Evolutionary conservation across 352 stramenopile genomes (phyloP).

Genomic region (Stephanocyclus meneghinianus): DNA sequence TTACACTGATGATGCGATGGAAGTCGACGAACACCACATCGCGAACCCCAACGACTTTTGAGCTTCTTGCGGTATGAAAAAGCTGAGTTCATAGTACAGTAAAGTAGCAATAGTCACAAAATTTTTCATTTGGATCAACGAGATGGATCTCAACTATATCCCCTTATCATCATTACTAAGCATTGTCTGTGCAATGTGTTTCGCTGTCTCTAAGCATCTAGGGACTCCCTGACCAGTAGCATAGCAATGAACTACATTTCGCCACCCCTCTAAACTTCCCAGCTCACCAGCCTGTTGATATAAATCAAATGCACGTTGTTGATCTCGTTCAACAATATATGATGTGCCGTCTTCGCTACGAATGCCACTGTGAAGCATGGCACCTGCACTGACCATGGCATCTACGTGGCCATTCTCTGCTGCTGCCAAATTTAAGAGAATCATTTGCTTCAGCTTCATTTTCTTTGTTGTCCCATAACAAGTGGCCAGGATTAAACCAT

Average conservation of each 20-base stretch:
- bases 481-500: constrained; percentile 76
- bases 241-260: constrained; percentile 80
- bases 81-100: not conserved
- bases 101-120: no score
- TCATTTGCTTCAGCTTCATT: constrained; percentile 1
- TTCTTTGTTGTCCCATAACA: constrained; percentile 64
- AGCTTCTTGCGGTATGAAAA: not conserved
- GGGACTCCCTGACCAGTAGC: constrained; percentile 66
- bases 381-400: constrained; percentile 70
- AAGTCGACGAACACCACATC: constrained; percentile 32
- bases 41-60: constrained; percentile 54
- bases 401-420: constrained; percentile 65
- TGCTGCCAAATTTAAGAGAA: constrained; percentile 29
- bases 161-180: constrained; percentile 44
- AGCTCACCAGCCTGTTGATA: constrained; percentile 78
- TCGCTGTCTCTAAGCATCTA: constrained; percentile 67
- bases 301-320: constrained; percentile 68
- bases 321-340: constrained; percentile 53
- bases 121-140: no score
- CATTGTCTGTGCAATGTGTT: constrained; percentile 79
- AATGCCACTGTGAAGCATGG: constrained; percentile 58
- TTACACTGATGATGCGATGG: constrained; percentile 44
- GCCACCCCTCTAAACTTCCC: constrained; percentile 73
- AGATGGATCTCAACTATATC: no score
- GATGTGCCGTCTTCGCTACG: constrained; percentile 14